Base-by-base conservation (phyloP, 768 basidiomycete genomes). In the Pulveroboletus frians region DNA sequence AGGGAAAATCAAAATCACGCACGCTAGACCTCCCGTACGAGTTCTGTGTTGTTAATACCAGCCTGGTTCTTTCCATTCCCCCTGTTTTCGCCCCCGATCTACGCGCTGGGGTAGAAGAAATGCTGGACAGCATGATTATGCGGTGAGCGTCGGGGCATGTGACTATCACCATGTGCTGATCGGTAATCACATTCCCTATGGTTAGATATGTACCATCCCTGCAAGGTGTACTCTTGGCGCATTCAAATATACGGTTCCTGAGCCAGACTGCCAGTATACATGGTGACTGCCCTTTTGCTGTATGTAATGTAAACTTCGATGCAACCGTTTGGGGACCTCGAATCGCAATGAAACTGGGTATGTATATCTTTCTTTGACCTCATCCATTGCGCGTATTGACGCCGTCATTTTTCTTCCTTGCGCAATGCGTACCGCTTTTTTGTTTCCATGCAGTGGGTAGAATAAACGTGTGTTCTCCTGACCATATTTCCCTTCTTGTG, bases 121-220 rank as follows among this genome's bases (percentile, higher is more conserved):
- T 93, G 80, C 72, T 97, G 15, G 92, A 97, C 67, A 89, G 88
- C 8, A 87, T 96, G 87, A 71, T 95, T 13, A 95, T 97, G 94
- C 83, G 89, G 94, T 93, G 61, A 58, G 79, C 69, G 18, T 43
- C 20, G 43, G n/a, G 39, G 46, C 35, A 30, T 35, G 40, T 52
- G 51, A 52, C 51, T 50, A 31, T 38, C 15, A 32, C 17, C 31
- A 17, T 23, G 37, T 38, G 26, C 38, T 60, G 9, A 54, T 47
- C 13, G 17, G 23, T 31, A 11, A 43, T 39, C 5, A 9, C 17
- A 14, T 30, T 15, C 35, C 32, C 37, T 8, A 51, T 40, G 40
- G 34, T n/a, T 53, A 97, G 94, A 71, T 92, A 96, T 67, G 82
- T 91, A 49, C 85, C 88, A 38, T 80, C 89, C n/a, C 73, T 97